phyloP scores from a whole-genome alignment of 176 grass and related monocot genomes.

The Oropetium thomaeum region DNA sequence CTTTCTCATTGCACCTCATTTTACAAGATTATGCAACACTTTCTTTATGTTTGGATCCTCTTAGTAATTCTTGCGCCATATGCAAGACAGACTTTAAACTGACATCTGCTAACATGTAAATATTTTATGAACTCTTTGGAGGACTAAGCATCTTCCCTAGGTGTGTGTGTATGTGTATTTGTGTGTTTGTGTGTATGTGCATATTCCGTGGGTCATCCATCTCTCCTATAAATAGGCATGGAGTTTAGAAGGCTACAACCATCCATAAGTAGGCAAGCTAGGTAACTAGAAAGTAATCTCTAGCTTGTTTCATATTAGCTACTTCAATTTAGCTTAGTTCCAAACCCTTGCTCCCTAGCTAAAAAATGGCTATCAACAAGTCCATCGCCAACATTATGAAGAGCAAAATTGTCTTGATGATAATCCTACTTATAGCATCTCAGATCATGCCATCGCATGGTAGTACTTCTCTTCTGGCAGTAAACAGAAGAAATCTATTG shows the following conservation, averaged over 20 bases:
- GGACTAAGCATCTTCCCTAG: background rate
- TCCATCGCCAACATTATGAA: background rate
- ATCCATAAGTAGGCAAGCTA: background rate
- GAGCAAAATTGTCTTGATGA: constrained; percentile 9
- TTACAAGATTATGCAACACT: background rate
- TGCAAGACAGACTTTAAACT: background rate
- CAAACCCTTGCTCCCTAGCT: background rate
- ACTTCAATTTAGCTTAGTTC: background rate
- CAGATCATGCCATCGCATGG: background rate
- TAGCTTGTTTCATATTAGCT: background rate
- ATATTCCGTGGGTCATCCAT: too few species aligned
- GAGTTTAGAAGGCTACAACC: background rate
- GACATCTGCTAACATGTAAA: background rate
- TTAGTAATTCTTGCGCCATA: background rate
- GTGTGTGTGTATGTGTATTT: background rate
- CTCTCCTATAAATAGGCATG: constrained; percentile 31
- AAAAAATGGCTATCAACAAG: constrained; percentile 18
- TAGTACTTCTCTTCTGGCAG: background rate
- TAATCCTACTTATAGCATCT: constrained; percentile 17
- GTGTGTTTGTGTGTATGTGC: background rate
- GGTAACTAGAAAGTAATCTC: background rate
- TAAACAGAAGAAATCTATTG: background rate
- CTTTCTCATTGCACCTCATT: background rate
- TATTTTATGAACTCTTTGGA: background rate
- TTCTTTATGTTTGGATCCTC: background rate